Conservation (phyloP, 164 flowering plant species). For the Litsea cubeba region DNA sequence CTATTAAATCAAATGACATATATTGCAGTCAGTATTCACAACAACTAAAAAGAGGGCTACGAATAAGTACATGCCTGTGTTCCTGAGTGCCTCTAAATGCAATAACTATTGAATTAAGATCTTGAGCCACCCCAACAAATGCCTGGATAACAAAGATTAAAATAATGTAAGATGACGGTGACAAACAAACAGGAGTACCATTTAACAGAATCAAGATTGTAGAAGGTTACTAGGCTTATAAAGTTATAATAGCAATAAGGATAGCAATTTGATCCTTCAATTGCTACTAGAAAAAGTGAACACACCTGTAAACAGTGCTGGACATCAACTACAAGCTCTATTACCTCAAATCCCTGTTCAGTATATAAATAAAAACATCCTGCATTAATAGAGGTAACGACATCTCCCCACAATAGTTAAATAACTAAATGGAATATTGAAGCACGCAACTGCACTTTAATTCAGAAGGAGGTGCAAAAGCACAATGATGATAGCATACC, state of each 20-base stretch:
- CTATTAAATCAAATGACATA: background rate
- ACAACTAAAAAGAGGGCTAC: background rate
- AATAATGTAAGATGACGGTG: background rate
- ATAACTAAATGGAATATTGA: too few relatives aligned
- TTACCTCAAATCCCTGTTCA: slow-evolving; percentile 82
- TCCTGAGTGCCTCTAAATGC: slow-evolving; percentile 98
- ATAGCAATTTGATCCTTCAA: background rate
- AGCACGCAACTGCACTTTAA: background rate
- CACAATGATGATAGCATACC: slow-evolving; percentile 34
- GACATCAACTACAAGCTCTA: slow-evolving; percentile 89
- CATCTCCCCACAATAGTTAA: background rate
- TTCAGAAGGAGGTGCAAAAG: background rate
- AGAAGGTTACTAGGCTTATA: background rate
- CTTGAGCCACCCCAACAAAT: slow-evolving; percentile 84
- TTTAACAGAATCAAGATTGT: background rate
- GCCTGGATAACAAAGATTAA: slow-evolving; percentile 38
- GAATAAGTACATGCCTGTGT: slow-evolving; percentile 46
- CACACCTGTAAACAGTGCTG: slow-evolving; percentile 88
- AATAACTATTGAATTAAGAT: slow-evolving; percentile 78
- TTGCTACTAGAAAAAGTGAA: background rate
- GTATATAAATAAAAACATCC: background rate
- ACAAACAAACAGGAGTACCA: background rate
- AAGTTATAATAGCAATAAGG: background rate
- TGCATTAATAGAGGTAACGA: background rate
- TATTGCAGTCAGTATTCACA: background rate